A percentile compares a stretch with the other conserved stretches of the same genome.
Conservation (phyloP, 164 flowering plant species). For the Tetrastigma voinierianum region DNA sequence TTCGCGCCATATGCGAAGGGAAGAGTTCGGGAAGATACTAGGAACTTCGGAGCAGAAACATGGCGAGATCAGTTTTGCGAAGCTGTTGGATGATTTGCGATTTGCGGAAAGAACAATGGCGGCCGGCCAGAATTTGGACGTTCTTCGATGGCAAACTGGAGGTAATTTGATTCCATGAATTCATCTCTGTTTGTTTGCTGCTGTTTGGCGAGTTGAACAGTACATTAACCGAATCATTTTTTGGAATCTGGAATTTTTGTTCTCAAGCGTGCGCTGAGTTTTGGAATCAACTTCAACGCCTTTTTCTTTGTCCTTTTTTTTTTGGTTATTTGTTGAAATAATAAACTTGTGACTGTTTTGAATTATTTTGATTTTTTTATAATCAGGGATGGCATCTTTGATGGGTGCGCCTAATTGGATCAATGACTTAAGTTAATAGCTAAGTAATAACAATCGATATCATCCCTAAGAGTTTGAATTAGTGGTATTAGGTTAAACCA, state of each 20-base stretch:
- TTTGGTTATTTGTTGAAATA: background rate
- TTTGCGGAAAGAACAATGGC: constrained; percentile 74
- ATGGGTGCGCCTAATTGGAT: too few relatives aligned
- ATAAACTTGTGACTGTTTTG: background rate
- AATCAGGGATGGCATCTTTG: too few relatives aligned
- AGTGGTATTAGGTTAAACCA: too few relatives aligned
- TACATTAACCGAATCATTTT: too few relatives aligned
- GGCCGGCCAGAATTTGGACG: constrained; percentile 33
- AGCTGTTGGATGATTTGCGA: constrained; percentile 79
- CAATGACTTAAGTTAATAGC: too few relatives aligned
- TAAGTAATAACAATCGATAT: too few relatives aligned
- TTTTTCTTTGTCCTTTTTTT: background rate
- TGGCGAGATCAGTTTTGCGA: constrained; percentile 83
- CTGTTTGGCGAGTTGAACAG: too few relatives aligned
- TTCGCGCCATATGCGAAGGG: constrained; percentile 7
- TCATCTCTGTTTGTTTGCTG: background rate
- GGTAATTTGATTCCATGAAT: constrained; percentile 33
- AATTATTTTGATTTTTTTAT: too few relatives aligned
- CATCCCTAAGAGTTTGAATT: too few relatives aligned
- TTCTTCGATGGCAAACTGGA: constrained; percentile 20
- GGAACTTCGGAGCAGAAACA: constrained; percentile 17
- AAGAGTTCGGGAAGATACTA: background rate
- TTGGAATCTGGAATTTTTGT: too few relatives aligned
- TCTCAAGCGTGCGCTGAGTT: too few relatives aligned
- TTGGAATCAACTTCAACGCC: too few relatives aligned